Evolutionary conservation across 2,329 filamentous ascomycete genomes (phyloP), one percentile per base, ranked within the genome.

Genomic region (Rhinocladiella mackenziei): DNA sequence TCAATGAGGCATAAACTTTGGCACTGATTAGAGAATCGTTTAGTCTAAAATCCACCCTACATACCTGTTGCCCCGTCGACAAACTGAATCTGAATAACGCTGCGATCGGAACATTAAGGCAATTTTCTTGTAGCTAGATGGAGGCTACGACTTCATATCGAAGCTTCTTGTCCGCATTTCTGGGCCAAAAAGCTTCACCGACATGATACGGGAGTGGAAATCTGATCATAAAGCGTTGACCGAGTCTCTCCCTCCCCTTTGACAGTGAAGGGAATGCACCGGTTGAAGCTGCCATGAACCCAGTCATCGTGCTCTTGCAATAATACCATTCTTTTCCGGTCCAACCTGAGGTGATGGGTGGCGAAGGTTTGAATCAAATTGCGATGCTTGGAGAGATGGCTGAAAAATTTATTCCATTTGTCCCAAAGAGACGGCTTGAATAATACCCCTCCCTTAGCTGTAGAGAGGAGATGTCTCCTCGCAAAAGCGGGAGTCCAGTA

Each of bases 91-190:
- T 55, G 40, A 58, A 51, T 20, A 62, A 40, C n/a, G 43, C 37
- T 39, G 59, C 56, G 37, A 57, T 62, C 20, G 57, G 58, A 4
- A 61, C 39, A 22, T 48, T 43, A 15, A 56, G 59, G 30, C 39
- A 43, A 11, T 43, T 35, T 36, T 43, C 4, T 22, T 36, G 39
- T 36, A 61, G 45, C 59, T 56, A 62, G 23, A 51, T 50, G 48
- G 60, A 63, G 11, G 59, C 57, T 5, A 43, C 56, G 10, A 51
- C 59, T 37, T 63, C 58, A 47, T 53, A 62, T 25, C 43, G 39
- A 31, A 61, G 37, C 39, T 62, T 63, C 44, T 62, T 57, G 49
- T 60, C 58, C 7, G 42, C 47, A 47, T 61, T 62, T 13, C 55
- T 56, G 9, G 58, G 54, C 9, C 40, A 25, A n/a, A 7, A 7